A percentile compares a stretch with the other conserved stretches of the same genome.
These are phyloP conservation scores for Sisymbrium altissimum DNA, from an alignment of 345 rosid genomes.

Conservation along the genomic window DNA sequence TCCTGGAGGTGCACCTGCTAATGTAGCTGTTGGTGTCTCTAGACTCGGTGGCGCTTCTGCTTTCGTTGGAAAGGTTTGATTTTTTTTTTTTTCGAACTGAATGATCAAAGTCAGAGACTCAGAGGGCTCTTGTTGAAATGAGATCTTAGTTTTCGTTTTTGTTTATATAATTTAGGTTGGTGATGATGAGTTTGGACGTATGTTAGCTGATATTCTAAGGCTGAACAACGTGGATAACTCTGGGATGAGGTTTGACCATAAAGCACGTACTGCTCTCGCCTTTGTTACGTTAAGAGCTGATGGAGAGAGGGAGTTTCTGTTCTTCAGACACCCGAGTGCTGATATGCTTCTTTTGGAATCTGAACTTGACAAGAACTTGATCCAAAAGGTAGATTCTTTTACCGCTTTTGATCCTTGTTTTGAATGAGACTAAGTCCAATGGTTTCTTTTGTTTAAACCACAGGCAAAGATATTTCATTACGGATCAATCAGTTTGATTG, in stretches of 20 bases:
- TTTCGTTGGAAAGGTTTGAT: constrained; percentile 85
- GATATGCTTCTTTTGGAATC: constrained; percentile 93
- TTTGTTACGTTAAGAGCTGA: constrained; percentile 88
- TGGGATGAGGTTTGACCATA: constrained; percentile 71
- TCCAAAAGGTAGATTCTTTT: constrained; percentile 53
- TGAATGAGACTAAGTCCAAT: not conserved
- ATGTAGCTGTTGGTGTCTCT: constrained; percentile 92
- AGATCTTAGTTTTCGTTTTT: not conserved
- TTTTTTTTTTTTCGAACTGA: not conserved
- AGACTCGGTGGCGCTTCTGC: constrained; percentile 93
- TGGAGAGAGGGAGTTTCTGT: constrained; percentile 97
- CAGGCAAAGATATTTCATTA: constrained; percentile 95
- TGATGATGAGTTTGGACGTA: constrained; percentile 91
- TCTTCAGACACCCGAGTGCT: constrained; percentile 97
- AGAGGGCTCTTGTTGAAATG: not conserved
- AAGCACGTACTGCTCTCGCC: constrained; percentile 87
- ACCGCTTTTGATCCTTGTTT: not conserved
- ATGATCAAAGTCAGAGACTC: not conserved
- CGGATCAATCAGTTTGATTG: constrained; percentile 93
- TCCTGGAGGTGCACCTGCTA: constrained; percentile 99
- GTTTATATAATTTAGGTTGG: constrained; percentile 46
- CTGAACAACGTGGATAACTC: constrained; percentile 78
- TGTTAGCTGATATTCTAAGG: constrained; percentile 76
- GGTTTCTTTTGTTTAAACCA: not conserved
- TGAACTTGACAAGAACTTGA: constrained; percentile 67